Evolutionary conservation across 2,329 filamentous ascomycete species (phyloP).

Genomic region (Colletotrichum sp.): DNA sequence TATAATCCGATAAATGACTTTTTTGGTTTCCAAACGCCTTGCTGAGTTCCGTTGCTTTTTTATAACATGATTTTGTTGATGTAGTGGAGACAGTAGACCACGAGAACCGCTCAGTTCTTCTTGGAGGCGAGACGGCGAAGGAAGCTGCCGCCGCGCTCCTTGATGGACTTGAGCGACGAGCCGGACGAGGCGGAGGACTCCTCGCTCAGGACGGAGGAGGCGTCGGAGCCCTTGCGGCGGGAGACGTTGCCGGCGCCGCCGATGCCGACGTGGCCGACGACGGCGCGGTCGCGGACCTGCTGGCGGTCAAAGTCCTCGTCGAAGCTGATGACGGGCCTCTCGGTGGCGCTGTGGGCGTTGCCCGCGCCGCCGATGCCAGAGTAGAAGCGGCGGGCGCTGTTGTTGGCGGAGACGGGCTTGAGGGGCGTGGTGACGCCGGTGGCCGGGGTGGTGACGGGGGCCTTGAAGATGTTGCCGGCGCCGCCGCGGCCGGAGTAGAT

Average conservation of each 20-base stretch:
- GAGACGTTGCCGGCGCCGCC: conserved; percentile 64
- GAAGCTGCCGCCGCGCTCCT: conserved; percentile 34
- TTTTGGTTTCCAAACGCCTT: conserved; percentile 8
- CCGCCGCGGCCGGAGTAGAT: conserved; percentile 61
- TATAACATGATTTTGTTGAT: background rate
- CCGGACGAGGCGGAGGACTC: conserved; percentile 25
- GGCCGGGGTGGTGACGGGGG: conserved; percentile 41
- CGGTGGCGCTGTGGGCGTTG: conserved; percentile 66
- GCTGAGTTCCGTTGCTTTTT: background rate
- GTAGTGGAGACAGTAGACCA: background rate
- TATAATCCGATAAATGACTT: background rate
- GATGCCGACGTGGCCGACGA: conserved; percentile 19
- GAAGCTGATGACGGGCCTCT: conserved; percentile 31
- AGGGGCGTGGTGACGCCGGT: conserved; percentile 57
- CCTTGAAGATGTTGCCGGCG: conserved; percentile 60
- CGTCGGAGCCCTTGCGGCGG: conserved; percentile 66
- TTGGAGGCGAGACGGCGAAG: conserved; percentile 43
- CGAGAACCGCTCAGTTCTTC: background rate
- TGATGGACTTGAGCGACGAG: conserved; percentile 17
- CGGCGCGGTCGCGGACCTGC: conserved; percentile 22
- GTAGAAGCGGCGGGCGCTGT: conserved; percentile 59
- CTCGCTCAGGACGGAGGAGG: conserved; percentile 52
- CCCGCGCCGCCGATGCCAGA: conserved; percentile 71
- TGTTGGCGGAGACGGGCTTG: conserved; percentile 43
- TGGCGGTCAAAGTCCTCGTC: conserved; percentile 24